phyloP scores from a whole-genome alignment of 257 asterid genomes.

The Capsicum pubescens region DNA sequence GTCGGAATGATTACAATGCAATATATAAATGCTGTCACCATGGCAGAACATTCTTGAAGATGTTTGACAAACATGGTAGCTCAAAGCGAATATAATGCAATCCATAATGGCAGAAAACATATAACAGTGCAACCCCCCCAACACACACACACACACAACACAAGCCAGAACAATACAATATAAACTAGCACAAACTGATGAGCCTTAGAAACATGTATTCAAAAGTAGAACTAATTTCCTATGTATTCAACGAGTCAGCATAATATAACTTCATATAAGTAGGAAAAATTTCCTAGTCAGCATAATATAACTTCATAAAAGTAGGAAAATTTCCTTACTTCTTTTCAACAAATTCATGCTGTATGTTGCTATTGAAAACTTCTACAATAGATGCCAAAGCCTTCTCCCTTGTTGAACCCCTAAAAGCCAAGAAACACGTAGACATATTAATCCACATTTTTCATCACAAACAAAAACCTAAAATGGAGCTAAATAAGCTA shows the following conservation, averaged over 20 bases:
- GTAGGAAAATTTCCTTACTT: constrained; percentile 49
- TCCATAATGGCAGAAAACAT: not conserved
- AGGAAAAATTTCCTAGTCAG: constrained; percentile 17
- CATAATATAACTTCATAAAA: not conserved
- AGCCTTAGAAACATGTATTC: not conserved
- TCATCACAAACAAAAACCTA: not conserved
- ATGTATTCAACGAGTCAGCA: not conserved
- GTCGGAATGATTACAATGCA: not conserved
- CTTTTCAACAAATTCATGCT: constrained; percentile 72
- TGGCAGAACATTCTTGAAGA: not conserved
- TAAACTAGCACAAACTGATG: not conserved
- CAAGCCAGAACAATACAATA: not conserved
- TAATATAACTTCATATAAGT: not conserved
- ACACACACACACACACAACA: too few relatives aligned
- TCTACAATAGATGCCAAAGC: constrained; percentile 76
- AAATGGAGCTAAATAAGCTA: not conserved
- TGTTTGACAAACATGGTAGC: constrained; percentile 12
- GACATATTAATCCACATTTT: not conserved
- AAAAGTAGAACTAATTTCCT: not conserved
- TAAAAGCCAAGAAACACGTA: constrained; percentile 38
- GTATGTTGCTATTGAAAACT: constrained; percentile 72
- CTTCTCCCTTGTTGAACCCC: constrained; percentile 92
- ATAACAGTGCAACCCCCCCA: too few relatives aligned
- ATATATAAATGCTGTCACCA: not conserved
- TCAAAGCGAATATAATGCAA: not conserved